Percentiles rank a stretch among this genome's conserved stretches.
Evolutionary conservation across 305 asterid genomes (phyloP).

Genomic region (Caryopteris hybrid): DNA sequence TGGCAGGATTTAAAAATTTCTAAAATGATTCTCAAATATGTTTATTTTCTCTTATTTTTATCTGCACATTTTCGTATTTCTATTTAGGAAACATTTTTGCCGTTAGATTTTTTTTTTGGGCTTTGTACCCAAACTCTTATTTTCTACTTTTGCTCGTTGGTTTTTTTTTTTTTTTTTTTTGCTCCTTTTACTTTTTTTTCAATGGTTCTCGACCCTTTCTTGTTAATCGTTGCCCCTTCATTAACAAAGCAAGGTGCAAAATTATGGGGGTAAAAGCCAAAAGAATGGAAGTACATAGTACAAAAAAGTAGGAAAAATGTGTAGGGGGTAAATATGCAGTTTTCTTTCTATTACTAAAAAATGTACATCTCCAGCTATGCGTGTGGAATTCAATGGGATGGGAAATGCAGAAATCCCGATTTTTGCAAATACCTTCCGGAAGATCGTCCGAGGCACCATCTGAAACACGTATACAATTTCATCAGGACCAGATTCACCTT

Average conservation of each 20-base stretch:
- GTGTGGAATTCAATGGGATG: conserved; percentile 88
- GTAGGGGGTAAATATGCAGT: no score
- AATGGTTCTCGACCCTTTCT: no score
- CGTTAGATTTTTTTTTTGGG: no score
- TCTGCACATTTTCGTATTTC: background rate
- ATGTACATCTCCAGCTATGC: conserved; percentile 50
- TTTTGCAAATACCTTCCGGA: conserved; percentile 77
- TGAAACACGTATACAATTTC: conserved; percentile 89
- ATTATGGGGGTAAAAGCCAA: no score
- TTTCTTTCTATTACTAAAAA: background rate
- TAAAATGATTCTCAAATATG: background rate
- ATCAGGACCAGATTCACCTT: conserved; percentile 85
- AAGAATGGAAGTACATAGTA: no score
- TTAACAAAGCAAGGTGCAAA: no score
- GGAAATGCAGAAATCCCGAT: conserved; percentile 77
- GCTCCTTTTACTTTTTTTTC: no score
- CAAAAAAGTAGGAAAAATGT: no score
- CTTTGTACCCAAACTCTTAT: no score
- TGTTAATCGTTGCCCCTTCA: conserved; percentile 35
- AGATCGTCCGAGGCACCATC: conserved; percentile 58
- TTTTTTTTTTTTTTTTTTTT: no score
- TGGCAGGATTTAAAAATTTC: background rate
- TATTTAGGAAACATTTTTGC: no score
- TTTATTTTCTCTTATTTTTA: background rate
- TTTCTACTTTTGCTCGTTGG: conserved; percentile 41